A percentile compares a stretch with the other conserved stretches of the same genome.
These are phyloP conservation scores for Cydonia oblonga DNA, from an alignment of 331 rosid species.

Conservation along the genomic window DNA sequence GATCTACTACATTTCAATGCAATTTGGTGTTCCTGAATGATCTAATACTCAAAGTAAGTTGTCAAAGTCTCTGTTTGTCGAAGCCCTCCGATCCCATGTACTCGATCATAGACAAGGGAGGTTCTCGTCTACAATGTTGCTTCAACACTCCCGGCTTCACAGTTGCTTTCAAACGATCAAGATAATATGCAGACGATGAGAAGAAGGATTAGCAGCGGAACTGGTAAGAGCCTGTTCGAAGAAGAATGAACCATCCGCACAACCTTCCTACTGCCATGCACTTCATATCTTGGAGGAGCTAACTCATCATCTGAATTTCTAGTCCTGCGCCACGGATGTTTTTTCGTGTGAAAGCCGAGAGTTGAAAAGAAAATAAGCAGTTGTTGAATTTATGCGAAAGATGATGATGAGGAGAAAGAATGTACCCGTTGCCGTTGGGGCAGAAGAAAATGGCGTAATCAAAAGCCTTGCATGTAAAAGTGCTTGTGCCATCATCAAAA, in stretches of 20 bases:
- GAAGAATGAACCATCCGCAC: slow-evolving; percentile 27
- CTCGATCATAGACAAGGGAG: not conserved
- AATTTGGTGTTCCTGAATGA: not conserved
- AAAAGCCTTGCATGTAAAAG: slow-evolving; percentile 71
- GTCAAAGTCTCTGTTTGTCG: not conserved
- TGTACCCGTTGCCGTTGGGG: slow-evolving; percentile 36
- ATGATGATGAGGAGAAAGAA: not conserved
- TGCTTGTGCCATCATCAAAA: slow-evolving; percentile 76
- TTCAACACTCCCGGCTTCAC: not conserved
- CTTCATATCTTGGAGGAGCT: slow-evolving; percentile 15
- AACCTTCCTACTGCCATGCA: slow-evolving; percentile 15
- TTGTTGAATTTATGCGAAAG: not conserved
- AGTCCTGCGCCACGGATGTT: slow-evolving; percentile 17
- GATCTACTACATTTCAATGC: not conserved
- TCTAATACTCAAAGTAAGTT: not conserved
- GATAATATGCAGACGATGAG: slow-evolving; percentile 14
- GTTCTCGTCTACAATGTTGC: too few relatives aligned
- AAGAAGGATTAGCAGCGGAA: slow-evolving; percentile 21
- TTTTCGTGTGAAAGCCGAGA: not conserved
- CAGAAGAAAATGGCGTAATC: slow-evolving; percentile 62
- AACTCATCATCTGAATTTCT: slow-evolving; percentile 8
- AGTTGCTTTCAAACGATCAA: not conserved
- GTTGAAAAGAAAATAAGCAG: not conserved
- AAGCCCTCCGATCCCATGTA: not conserved
- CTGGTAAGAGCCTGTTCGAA: slow-evolving; percentile 30